These are phyloP conservation scores for Termitomyces sp. DNA, from an alignment of 768 basidiomycete species.

Conservation along the genomic window DNA sequence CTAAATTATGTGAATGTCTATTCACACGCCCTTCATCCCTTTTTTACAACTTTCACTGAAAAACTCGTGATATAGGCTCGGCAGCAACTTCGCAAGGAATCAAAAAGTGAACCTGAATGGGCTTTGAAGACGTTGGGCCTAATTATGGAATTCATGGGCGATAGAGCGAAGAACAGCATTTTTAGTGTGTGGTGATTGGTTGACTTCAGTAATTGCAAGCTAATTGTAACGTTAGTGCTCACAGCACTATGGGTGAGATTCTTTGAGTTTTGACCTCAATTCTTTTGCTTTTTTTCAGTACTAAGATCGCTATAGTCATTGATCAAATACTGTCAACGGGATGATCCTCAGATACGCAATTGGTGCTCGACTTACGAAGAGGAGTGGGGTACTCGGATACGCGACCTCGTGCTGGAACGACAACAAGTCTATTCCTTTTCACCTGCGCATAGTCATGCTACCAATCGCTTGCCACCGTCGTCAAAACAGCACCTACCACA, in stretches of 20 bases:
- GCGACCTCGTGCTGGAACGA: constrained; percentile 40
- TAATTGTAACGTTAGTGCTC: constrained; percentile 39
- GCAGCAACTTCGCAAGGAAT: constrained; percentile 30
- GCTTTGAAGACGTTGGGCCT: constrained; percentile 36
- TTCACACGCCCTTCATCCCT: neutral
- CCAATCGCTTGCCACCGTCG: neutral
- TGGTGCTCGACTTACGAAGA: constrained; percentile 65
- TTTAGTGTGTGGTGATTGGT: constrained; percentile 27
- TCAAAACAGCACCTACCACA: constrained; percentile 13
- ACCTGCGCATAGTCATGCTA: constrained; percentile 20
- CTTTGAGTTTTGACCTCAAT: neutral
- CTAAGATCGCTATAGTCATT: constrained; percentile 40
- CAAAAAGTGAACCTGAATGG: constrained; percentile 36
- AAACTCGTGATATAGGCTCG: constrained; percentile 29
- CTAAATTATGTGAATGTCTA: constrained; percentile 51
- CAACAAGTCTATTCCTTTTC: constrained; percentile 25
- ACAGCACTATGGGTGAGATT: constrained; percentile 56
- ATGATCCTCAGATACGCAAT: constrained; percentile 46
- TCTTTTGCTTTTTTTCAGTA: neutral
- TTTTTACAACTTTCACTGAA: constrained; percentile 1
- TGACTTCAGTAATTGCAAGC: neutral
- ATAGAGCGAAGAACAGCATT: constrained; percentile 44
- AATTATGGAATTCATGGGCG: constrained; percentile 42
- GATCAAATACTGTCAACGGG: constrained; percentile 56
- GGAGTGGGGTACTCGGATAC: constrained; percentile 56